A percentile compares a stretch with the other conserved stretches of the same genome.
Evolutionary conservation across 2,329 filamentous ascomycete species (phyloP).

Genomic region (Mycosphaerella sp.): DNA sequence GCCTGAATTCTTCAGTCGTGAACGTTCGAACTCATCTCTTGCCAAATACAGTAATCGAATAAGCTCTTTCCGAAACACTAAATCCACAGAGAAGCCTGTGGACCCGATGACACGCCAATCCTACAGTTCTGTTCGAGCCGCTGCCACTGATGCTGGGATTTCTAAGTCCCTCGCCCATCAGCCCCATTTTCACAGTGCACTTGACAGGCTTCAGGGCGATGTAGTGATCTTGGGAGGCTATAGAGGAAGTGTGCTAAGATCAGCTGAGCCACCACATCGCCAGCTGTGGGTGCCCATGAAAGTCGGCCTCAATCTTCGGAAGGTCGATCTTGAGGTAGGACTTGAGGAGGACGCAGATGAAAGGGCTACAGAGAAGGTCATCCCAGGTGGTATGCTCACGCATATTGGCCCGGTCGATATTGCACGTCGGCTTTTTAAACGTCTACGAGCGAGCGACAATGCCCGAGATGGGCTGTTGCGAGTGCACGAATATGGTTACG

Average conservation of each 20-base stretch:
- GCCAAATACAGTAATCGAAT: slow-evolving; percentile 7
- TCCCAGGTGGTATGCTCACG: slow-evolving; percentile 80
- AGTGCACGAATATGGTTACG: slow-evolving; percentile 87
- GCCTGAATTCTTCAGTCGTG: slow-evolving; percentile 30
- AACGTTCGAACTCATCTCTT: slow-evolving; percentile 22
- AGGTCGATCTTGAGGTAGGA: slow-evolving; percentile 84
- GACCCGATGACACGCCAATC: slow-evolving; percentile 27
- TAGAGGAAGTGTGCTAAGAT: slow-evolving; percentile 80
- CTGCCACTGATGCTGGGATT: slow-evolving; percentile 16
- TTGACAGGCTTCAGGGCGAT: slow-evolving; percentile 72
- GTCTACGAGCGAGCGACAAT: slow-evolving; percentile 68
- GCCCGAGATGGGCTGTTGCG: slow-evolving; percentile 63
- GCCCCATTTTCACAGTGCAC: slow-evolving; percentile 49
- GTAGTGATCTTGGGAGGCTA: slow-evolving; percentile 87
- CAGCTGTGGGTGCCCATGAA: slow-evolving; percentile 94
- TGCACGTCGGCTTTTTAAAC: slow-evolving; percentile 72
- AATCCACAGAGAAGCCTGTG: slow-evolving; percentile 15
- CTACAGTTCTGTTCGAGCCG: slow-evolving; percentile 23
- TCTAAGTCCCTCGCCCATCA: slow-evolving; percentile 34
- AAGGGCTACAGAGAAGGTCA: slow-evolving; percentile 73
- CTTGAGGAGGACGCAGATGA: slow-evolving; percentile 73
- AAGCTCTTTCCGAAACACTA: slow-evolving; percentile 2
- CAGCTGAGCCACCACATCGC: slow-evolving; percentile 72
- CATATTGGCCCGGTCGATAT: slow-evolving; percentile 91
- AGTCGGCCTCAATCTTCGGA: slow-evolving; percentile 82